Conservation (phyloP, 768 basidiomycete genomes). For the Suillus occidentalis region DNA sequence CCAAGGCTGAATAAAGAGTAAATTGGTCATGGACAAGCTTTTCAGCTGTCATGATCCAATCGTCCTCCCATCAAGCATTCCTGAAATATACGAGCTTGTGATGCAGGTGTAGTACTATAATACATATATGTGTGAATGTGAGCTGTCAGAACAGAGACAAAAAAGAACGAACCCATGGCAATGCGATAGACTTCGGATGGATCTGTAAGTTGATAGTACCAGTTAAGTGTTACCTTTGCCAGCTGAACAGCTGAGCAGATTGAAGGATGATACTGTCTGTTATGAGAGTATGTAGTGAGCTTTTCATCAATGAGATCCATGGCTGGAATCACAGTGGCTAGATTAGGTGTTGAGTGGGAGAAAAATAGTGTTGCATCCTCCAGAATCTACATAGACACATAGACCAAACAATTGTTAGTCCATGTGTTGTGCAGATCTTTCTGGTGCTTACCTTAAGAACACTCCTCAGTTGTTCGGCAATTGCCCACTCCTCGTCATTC, state of each 20-base stretch:
- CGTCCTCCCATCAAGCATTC: conserved; percentile 21
- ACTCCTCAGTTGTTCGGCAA: conserved; percentile 14
- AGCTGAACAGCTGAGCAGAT: conserved; percentile 10
- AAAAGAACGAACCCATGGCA: conserved; percentile 24
- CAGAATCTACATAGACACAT: conserved; percentile 14
- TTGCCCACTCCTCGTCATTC: conserved; percentile 15
- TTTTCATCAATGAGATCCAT: conserved; percentile 34
- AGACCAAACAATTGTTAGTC: too few relatives aligned
- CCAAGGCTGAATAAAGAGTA: conserved; percentile 3
- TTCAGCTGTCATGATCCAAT: conserved; percentile 27
- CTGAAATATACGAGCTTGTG: conserved; percentile 32
- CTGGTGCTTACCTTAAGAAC: conserved; percentile 20
- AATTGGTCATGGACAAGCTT: conserved; percentile 23
- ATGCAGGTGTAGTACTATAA: conserved; percentile 26
- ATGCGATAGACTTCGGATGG: conserved; percentile 24
- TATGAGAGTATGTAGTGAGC: conserved; percentile 13
- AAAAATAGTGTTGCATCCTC: conserved; percentile 19
- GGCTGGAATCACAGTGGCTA: conserved; percentile 31
- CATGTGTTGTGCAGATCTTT: not conserved
- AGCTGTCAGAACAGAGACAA: not conserved
- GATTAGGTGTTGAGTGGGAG: conserved; percentile 14
- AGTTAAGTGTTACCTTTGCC: conserved; percentile 17
- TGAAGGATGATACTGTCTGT: not conserved
- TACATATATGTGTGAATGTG: conserved; percentile 12
- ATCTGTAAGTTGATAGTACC: conserved; percentile 26